These are phyloP conservation scores for Fusarium hainanense DNA, from an alignment of 2,329 filamentous ascomycete genomes.

Conservation along the genomic window DNA sequence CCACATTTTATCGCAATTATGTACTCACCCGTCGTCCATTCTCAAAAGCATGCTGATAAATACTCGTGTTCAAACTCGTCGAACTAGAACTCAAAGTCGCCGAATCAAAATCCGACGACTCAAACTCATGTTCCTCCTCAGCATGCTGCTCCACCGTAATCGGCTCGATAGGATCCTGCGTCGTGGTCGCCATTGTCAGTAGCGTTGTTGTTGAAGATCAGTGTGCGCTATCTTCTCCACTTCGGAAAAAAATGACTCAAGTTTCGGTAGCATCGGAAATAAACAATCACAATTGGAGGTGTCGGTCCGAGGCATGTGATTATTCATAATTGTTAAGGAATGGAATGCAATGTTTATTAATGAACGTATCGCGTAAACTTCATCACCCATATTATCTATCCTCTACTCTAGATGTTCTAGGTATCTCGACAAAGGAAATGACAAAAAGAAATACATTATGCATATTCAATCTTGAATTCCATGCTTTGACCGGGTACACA, in stretches of 20 bases:
- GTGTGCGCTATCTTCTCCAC: not conserved
- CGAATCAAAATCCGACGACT: slow-evolving; percentile 36
- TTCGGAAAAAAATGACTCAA: slow-evolving; percentile 22
- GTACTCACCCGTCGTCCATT: slow-evolving; percentile 39
- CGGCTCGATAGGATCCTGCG: slow-evolving; percentile 21
- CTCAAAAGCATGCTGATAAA: slow-evolving; percentile 42
- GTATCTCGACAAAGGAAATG: slow-evolving; percentile 1
- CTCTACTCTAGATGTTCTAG: not conserved
- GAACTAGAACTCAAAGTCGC: slow-evolving; percentile 28
- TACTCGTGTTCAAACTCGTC: slow-evolving; percentile 37
- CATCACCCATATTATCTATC: not conserved
- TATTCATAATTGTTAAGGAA: not conserved
- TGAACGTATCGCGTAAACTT: not conserved
- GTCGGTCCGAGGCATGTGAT: not conserved
- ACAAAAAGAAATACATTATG: not conserved
- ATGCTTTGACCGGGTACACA: slow-evolving; percentile 54
- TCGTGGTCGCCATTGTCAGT: slow-evolving; percentile 6
- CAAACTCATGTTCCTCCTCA: slow-evolving; percentile 37
- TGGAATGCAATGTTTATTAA: not conserved
- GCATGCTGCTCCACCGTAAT: slow-evolving; percentile 5
- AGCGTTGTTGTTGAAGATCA: not conserved
- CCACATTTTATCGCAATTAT: fast-evolving
- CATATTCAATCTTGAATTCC: slow-evolving; percentile 30
- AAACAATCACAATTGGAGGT: not conserved
- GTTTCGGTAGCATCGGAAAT: not conserved